Evolutionary conservation across 768 basidiomycete genomes (phyloP).

Genomic region (Boletus pseudo-olivaceus): DNA sequence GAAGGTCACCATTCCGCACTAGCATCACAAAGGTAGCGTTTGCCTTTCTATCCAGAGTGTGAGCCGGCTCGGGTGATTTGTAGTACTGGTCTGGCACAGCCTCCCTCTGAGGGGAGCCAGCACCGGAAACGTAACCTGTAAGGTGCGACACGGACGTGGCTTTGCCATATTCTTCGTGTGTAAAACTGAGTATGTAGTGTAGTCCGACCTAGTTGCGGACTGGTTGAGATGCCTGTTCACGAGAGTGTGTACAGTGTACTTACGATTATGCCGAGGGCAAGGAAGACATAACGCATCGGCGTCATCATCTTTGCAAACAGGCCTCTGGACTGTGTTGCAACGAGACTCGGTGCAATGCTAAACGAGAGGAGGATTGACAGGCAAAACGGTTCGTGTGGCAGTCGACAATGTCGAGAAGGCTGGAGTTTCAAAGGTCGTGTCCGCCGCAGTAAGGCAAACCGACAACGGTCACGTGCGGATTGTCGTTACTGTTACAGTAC

Average conservation of each 20-base stretch:
- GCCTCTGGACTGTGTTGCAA: background rate
- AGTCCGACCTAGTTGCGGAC: conserved; percentile 31
- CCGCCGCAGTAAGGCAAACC: background rate
- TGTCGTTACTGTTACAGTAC: no score
- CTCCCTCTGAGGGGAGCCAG: conserved; percentile 49
- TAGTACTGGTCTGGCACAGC: conserved; percentile 62
- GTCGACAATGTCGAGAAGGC: background rate
- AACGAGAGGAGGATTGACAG: background rate
- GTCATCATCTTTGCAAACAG: conserved; percentile 47
- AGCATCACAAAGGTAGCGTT: conserved; percentile 85
- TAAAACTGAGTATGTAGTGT: conserved; percentile 41
- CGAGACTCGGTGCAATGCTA: no score
- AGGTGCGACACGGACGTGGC: conserved; percentile 38
- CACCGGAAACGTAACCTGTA: conserved; percentile 21
- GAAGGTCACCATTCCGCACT: conserved; percentile 61
- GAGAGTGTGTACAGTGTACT: conserved; percentile 17
- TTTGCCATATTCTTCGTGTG: conserved; percentile 41
- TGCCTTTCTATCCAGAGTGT: conserved; percentile 54
- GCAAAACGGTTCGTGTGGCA: background rate
- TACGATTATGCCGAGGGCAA: conserved; percentile 47
- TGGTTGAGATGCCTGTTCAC: conserved; percentile 7
- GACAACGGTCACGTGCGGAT: background rate
- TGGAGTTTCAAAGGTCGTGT: background rate
- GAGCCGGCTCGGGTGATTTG: conserved; percentile 34
- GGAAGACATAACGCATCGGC: conserved; percentile 54